These are phyloP conservation scores for Inga laurina DNA, from an alignment of 306 rosid species.

Conservation along the genomic window DNA sequence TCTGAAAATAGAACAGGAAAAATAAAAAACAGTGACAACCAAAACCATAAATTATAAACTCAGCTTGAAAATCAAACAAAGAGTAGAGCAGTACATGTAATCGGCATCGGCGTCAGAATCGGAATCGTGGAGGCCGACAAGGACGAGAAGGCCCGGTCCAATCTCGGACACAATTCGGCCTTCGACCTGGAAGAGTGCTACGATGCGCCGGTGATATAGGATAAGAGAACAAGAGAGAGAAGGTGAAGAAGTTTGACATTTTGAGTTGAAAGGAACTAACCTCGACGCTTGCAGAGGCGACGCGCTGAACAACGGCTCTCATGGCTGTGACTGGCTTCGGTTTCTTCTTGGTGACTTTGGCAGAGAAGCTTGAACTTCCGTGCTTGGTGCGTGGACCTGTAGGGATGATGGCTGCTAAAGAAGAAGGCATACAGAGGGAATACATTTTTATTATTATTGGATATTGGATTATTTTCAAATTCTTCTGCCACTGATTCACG, in stretches of 20 bases:
- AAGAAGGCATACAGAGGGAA: background rate
- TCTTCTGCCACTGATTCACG: too few species aligned
- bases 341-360: conserved; percentile 4
- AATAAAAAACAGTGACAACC: background rate
- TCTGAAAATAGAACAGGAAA: conserved; percentile 37
- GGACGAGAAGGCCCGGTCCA: conserved; percentile 93
- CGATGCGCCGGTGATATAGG: background rate
- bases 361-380: background rate
- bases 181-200: conserved; percentile 61
- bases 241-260: background rate
- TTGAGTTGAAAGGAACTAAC: conserved; percentile 24
- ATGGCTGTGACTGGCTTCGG: conserved; percentile 53
- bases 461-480: background rate
- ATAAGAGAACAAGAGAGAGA: background rate
- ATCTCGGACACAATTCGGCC: conserved; percentile 75
- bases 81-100: conserved; percentile 52
- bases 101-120: conserved; percentile 83
- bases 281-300: conserved; percentile 86
- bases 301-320: conserved; percentile 93
- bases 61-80: background rate
- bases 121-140: conserved; percentile 83
- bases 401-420: conserved; percentile 6
- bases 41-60: background rate
- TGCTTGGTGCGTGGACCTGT: background rate
- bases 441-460: conserved; percentile 23